Base-by-base conservation (phyloP, 1,139 yeast genomes). In the Nakaseomyces nivariensis region DNA sequence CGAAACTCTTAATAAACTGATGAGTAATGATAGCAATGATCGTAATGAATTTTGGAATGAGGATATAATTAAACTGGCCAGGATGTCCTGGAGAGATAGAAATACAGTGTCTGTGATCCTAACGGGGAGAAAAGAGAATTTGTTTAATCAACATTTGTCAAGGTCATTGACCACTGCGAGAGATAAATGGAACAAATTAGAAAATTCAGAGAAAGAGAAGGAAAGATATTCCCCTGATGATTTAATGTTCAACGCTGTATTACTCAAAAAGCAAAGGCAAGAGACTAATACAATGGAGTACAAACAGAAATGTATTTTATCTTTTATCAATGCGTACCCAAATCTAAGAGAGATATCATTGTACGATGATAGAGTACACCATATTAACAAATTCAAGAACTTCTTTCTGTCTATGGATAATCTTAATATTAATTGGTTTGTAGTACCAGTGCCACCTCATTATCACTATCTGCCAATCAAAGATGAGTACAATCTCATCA, bases 301-400 rank as follows among this genome's bases (percentile, higher is more conserved):
- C 58, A 74, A 74, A 58, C 57, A 60, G 4, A 57, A 62, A n/a
- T 68, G 70, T 4, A 47, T 74, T 5, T 52, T 51, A 0, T 73
- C 71, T 37, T 49, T 73, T 1, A 49, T 74, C 24, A 54, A 63
- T 2, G 55, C 58, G 44, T 72, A 67, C 52, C 50, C 54, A 8
- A 52, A 62, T 4, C 54, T 68, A 5, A 57, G 57, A 6, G 68
- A 67, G 43, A 54, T 73, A 3, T 55, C 63, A 1, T 57, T 74
- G 4, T 75, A 72, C 52, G 78, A 75, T 45, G 77, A 74, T 57
- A 62, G 77, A 41, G 51, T 56, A 10, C 58, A 64, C 29, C 77
- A 74, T 49, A 54, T 71, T 13, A 62, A 59, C 42, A 66, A 67
- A 17, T 70, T 73, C 49, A 57, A 65, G 38, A 56, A 56, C 32